A percentile compares a stretch with the other conserved stretches of the same genome.
Evolutionary conservation across 306 rosid species (phyloP).

Genomic region (Casuarina cunninghamiana): DNA sequence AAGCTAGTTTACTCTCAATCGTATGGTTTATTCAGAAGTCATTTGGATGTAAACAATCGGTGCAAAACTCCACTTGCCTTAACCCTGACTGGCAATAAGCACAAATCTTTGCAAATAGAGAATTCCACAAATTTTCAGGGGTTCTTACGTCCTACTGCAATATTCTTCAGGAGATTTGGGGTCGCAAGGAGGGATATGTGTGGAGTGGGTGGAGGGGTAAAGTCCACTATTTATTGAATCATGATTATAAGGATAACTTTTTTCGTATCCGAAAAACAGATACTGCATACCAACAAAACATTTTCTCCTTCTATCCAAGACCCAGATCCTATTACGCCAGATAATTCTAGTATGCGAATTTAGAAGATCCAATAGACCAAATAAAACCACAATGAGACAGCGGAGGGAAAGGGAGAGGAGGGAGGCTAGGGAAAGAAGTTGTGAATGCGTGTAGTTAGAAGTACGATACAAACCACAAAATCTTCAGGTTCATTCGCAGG

Average conservation of each 20-base stretch:
- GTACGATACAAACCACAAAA: constrained; percentile 55
- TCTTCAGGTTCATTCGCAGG: constrained; percentile 86
- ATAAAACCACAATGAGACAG: too few relatives aligned
- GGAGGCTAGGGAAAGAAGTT: neutral
- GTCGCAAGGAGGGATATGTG: neutral
- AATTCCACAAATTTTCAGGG: neutral
- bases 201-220: too few relatives aligned
- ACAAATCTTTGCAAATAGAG: neutral
- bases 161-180: neutral
- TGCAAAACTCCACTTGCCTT: neutral
- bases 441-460: neutral
- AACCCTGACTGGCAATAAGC: neutral
- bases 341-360: neutral
- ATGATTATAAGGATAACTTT: too few relatives aligned
- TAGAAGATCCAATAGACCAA: neutral
- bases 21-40: neutral
- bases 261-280: neutral
- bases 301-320: neutral
- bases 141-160: too few relatives aligned
- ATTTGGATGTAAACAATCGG: neutral
- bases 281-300: neutral
- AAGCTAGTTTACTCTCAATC: neutral
- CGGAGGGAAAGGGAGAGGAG: too few relatives aligned
- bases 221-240: too few relatives aligned
- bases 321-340: neutral